phyloP scores from a whole-genome alignment of 768 basidiomycete species.

The Collybia mongolica region DNA sequence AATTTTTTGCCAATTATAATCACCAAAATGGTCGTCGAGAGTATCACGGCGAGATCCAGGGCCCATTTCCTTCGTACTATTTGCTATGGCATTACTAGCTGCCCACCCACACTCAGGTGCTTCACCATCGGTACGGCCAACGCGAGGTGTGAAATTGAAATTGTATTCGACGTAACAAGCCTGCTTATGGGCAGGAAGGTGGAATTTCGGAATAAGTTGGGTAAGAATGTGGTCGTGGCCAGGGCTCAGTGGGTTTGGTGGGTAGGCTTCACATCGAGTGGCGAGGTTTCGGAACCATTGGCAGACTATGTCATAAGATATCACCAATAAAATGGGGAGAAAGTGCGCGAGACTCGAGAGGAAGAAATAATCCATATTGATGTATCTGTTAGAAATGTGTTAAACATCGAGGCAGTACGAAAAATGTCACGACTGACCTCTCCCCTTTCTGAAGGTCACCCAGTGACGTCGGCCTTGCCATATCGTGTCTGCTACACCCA shows the following conservation, averaged over 20 bases:
- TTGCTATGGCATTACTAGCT: slow-evolving; percentile 20
- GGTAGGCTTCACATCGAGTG: neutral
- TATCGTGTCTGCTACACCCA: slow-evolving; percentile 28
- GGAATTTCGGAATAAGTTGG: neutral
- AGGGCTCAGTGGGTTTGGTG: neutral
- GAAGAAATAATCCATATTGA: slow-evolving; percentile 24
- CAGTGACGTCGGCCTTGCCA: slow-evolving; percentile 21
- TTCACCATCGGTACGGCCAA: neutral
- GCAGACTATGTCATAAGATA: slow-evolving; percentile 21
- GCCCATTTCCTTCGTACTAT: slow-evolving; percentile 15
- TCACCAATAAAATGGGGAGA: slow-evolving; percentile 1
- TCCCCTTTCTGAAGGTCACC: slow-evolving; percentile 31
- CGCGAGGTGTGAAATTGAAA: neutral
- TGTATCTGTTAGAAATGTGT: slow-evolving; percentile 19
- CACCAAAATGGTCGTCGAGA: slow-evolving; percentile 24
- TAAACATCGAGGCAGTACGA: slow-evolving; percentile 1
- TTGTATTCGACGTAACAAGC: neutral
- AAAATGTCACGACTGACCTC: no score
- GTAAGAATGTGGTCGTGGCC: neutral
- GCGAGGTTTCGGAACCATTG: slow-evolving; percentile 13
- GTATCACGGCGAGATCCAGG: neutral
- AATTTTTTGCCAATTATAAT: slow-evolving; percentile 25
- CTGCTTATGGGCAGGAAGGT: neutral
- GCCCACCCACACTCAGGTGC: slow-evolving; percentile 21
- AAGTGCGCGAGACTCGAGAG: slow-evolving; percentile 7